These are phyloP conservation scores for Claviceps africana DNA, from an alignment of 2,329 filamentous ascomycete species.

Conservation along the genomic window DNA sequence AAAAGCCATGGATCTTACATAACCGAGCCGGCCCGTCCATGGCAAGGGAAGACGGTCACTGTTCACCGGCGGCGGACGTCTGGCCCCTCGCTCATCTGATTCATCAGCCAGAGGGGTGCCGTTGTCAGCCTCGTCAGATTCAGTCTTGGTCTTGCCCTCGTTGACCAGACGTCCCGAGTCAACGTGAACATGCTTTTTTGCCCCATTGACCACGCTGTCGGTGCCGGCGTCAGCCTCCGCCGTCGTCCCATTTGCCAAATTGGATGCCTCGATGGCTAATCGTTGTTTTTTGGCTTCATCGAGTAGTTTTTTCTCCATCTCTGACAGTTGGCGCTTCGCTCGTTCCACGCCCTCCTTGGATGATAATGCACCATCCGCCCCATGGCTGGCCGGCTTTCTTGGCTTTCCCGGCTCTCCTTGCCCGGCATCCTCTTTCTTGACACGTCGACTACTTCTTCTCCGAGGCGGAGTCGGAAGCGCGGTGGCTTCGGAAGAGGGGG, in stretches of 20 bases:
- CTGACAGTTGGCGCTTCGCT: conserved; percentile 30
- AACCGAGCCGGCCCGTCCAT: conserved; percentile 81
- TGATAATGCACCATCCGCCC: not conserved
- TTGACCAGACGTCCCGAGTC: not conserved
- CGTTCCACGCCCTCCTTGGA: conserved; percentile 19
- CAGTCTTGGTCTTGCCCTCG: not conserved
- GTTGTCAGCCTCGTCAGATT: not conserved
- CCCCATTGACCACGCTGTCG: not conserved
- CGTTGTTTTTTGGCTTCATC: conserved; percentile 31
- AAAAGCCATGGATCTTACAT: conserved; percentile 41
- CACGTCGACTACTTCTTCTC: conserved; percentile 14
- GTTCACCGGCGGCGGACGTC: conserved; percentile 61
- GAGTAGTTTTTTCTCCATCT: conserved; percentile 35
- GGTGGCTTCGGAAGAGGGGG: not conserved
- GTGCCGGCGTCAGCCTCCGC: not conserved
- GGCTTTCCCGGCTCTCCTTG: not conserved
- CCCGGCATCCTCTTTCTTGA: conserved; percentile 2
- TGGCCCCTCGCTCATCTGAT: conserved; percentile 22
- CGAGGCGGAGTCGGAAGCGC: conserved; percentile 13
- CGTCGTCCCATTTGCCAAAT: conserved; percentile 8
- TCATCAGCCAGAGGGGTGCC: not conserved
- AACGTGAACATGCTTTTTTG: not conserved
- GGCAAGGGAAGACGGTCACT: conserved; percentile 73
- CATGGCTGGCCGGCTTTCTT: not conserved
- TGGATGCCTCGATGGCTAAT: conserved; percentile 29